Percentiles rank a stretch among this genome's conserved stretches.
These are phyloP conservation scores for Lactarius pseudohatsudake DNA, from an alignment of 768 basidiomycete species.

Conservation along the genomic window DNA sequence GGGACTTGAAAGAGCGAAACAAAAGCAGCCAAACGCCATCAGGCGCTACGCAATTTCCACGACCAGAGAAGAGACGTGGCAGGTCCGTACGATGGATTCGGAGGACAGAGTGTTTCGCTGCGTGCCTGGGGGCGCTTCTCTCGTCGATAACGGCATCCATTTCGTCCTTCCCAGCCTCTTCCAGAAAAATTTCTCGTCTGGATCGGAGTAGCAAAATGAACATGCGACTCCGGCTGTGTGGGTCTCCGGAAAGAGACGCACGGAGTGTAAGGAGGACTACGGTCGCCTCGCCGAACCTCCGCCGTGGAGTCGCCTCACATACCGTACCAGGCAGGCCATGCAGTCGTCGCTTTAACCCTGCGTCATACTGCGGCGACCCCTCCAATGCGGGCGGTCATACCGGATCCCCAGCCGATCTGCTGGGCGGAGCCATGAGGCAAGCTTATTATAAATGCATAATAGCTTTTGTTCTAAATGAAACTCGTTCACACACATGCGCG, in stretches of 20 bases:
- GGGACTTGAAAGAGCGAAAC: neutral
- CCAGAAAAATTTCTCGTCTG: neutral
- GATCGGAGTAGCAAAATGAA: neutral
- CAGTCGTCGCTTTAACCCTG: neutral
- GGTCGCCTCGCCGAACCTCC: neutral
- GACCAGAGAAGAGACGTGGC: neutral
- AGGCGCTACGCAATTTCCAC: constrained; percentile 14
- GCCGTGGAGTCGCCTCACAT: neutral
- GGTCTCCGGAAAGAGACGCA: neutral
- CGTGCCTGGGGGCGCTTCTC: constrained; percentile 8
- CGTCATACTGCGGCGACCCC: neutral
- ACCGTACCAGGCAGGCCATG: neutral
- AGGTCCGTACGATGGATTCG: neutral
- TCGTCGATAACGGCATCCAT: constrained; percentile 10
- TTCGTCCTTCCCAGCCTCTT: neutral
- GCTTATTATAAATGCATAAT: neutral
- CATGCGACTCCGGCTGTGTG: neutral
- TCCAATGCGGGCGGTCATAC: neutral
- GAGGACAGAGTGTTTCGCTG: neutral
- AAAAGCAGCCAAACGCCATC: neutral
- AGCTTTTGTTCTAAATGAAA: constrained; percentile 3
- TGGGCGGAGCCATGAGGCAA: constrained; percentile 6
- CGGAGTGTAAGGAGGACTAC: neutral
- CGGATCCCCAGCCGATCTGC: constrained; percentile 5
- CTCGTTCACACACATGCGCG: neutral